Base-by-base conservation (phyloP, 2,329 filamentous ascomycete genomes). In the Westerdykella sp. region DNA sequence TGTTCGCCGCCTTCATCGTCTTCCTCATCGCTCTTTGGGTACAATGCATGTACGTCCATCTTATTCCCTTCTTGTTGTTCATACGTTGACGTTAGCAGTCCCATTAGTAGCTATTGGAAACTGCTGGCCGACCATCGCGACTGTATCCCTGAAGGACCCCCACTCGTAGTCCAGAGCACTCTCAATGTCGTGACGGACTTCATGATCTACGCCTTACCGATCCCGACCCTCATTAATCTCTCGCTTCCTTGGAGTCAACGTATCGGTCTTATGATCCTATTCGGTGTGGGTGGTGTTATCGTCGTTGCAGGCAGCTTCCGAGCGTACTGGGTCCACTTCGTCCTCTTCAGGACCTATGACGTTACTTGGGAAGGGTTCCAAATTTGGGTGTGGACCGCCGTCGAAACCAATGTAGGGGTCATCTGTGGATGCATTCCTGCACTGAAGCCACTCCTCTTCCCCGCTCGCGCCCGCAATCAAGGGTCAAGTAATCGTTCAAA, bases 251-350 rank as follows among this genome's bases (percentile, higher is more conserved):
- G 68, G 42, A 58, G 54, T 22, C 69, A 73, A 42, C 69, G 70
- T 16, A 56, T 73, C 23, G 69, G 69, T 14, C 65, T 71, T 12
- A 60, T 66, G 25, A 38, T 71, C n/a, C 62, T 73, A 14, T 67
- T 73, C 25, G 63, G 67, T 2, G 57, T 73, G 9, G 71, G 71
- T 25, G 65, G 70, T 37, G 54, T 73, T 34, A 72, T 73, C 38
- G 70, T 70, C n/a, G 62, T 73, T 35, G 70, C 70, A 2, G 70
- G 71, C 16, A 60, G 66, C 35, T 62, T 73, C 53, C 65, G 72
- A 7, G 73, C 71, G 10, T 73, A 72, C 60, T 73, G 62, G 62
- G 67, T 73, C 31, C 72, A 70, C 56, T 69, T 69, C 46, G 65
- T 65, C 2, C 56, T 75, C 23, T 67, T 69, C 41, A 49, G 58